These are phyloP conservation scores for Lolium perenne DNA, from an alignment of 176 grass and related monocot genomes.

Conservation along the genomic window DNA sequence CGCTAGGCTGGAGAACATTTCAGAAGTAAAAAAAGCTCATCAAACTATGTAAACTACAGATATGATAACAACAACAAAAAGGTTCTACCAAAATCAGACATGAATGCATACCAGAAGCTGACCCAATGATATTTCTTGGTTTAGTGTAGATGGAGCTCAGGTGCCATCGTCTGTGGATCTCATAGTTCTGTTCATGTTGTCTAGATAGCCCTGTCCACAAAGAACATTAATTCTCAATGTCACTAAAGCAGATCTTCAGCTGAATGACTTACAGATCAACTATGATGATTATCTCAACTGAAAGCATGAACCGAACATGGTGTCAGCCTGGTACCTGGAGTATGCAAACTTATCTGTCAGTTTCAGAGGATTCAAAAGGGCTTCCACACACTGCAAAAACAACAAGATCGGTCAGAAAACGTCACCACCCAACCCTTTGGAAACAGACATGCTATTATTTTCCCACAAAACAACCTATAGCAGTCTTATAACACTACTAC, in stretches of 20 bases:
- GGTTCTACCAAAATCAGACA: not conserved
- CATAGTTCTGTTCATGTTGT: slow-evolving; percentile 71
- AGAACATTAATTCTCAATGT: slow-evolving; percentile 13
- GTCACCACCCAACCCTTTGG: slow-evolving; percentile 21
- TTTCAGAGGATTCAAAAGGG: slow-evolving; percentile 77
- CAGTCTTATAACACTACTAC: not conserved
- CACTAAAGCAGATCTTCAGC: slow-evolving; percentile 16
- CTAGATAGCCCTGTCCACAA: slow-evolving; percentile 65
- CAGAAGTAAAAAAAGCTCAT: not conserved
- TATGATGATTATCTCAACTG: not conserved
- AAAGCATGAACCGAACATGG: slow-evolving; percentile 6
- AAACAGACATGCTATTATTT: not conserved
- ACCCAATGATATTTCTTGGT: not conserved
- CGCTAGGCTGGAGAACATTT: slow-evolving; percentile 1
- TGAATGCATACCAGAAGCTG: not conserved
- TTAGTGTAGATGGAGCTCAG: slow-evolving; percentile 10
- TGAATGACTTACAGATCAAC: slow-evolving; percentile 9
- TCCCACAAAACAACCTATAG: not conserved
- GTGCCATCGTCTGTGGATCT: slow-evolving; percentile 38
- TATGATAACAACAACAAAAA: not conserved
- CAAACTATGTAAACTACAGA: not conserved
- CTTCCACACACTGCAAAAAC: slow-evolving; percentile 71
- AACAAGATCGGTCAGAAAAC: slow-evolving; percentile 31
- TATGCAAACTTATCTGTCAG: slow-evolving; percentile 88
- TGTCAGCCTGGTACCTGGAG: slow-evolving; percentile 57